phyloP scores from a whole-genome alignment of 2,329 filamentous ascomycete species.

The Sporothrix pallida region DNA sequence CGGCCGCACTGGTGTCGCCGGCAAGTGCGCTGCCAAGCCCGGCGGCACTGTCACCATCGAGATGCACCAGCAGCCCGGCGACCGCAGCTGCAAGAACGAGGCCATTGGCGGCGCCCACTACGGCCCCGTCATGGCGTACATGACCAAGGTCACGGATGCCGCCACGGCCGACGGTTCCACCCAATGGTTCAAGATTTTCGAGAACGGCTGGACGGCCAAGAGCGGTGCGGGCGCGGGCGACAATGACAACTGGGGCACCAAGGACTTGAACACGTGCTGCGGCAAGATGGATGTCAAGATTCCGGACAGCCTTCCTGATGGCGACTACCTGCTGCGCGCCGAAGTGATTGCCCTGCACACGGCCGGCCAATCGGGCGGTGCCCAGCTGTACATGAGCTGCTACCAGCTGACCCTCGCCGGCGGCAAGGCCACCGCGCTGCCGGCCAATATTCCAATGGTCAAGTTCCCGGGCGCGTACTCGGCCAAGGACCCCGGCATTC shows the following conservation, averaged over 20 bases:
- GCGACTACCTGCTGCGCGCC: slow-evolving; percentile 55
- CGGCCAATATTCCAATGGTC: slow-evolving; percentile 37
- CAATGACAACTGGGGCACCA: slow-evolving; percentile 54
- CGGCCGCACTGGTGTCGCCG: slow-evolving; percentile 45
- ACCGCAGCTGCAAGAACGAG: slow-evolving; percentile 52
- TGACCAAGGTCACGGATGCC: slow-evolving; percentile 56
- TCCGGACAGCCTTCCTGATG: slow-evolving; percentile 43
- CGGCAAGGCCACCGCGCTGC: neutral
- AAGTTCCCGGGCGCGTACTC: slow-evolving; percentile 53
- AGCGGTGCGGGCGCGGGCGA: slow-evolving; percentile 47
- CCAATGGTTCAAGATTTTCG: slow-evolving; percentile 60
- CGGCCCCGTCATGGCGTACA: slow-evolving; percentile 57
- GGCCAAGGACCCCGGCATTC: slow-evolving; percentile 53
- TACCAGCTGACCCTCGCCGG: slow-evolving; percentile 45
- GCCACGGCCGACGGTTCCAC: slow-evolving; percentile 50
- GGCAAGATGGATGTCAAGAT: slow-evolving; percentile 49
- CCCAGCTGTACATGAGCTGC: slow-evolving; percentile 51
- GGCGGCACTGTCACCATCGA: slow-evolving; percentile 60
- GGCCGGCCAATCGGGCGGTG: slow-evolving; percentile 45
- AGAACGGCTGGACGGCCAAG: slow-evolving; percentile 51
- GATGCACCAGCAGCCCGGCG: slow-evolving; percentile 58
- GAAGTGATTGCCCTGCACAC: slow-evolving; percentile 57
- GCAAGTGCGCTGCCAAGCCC: slow-evolving; percentile 55
- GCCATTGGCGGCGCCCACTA: slow-evolving; percentile 60
- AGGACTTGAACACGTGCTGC: slow-evolving; percentile 51